Evolutionary conservation across 805 yeast genomes (phyloP).

Genomic region (Starmerella bombi): DNA sequence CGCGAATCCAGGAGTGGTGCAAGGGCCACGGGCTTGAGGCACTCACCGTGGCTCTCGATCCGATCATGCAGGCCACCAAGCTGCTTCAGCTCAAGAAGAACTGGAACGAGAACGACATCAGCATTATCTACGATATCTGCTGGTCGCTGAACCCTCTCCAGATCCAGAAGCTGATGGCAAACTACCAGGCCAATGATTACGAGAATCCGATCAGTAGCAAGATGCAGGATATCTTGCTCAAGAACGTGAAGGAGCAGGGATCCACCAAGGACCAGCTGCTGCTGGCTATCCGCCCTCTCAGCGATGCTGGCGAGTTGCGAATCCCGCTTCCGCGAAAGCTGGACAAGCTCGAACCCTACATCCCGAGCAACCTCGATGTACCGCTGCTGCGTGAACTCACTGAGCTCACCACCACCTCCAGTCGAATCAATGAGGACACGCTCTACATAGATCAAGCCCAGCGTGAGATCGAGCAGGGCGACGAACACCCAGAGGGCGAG

Average conservation of each 20-base stretch:
- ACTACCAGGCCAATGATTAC: slow-evolving; percentile 83
- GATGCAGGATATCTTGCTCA: slow-evolving; percentile 65
- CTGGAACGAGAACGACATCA: slow-evolving; percentile 70
- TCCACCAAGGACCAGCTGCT: slow-evolving; percentile 29
- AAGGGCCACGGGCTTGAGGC: slow-evolving; percentile 83
- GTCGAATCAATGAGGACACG: slow-evolving; percentile 4
- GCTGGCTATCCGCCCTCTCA: slow-evolving; percentile 30
- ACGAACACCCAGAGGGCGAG: not conserved
- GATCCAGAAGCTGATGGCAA: slow-evolving; percentile 79
- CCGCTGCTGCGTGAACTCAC: slow-evolving; percentile 81
- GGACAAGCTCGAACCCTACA: slow-evolving; percentile 58
- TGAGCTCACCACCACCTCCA: slow-evolving; percentile 40
- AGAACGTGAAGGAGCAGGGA: slow-evolving; percentile 32
- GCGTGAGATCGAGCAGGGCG: not conserved
- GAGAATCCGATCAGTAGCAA: slow-evolving; percentile 82
- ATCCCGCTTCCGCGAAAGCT: slow-evolving; percentile 42
- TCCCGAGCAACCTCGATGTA: slow-evolving; percentile 85
- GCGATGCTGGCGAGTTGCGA: slow-evolving; percentile 32
- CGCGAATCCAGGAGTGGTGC: slow-evolving; percentile 97
- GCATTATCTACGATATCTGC: slow-evolving; percentile 86
- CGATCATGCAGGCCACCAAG: slow-evolving; percentile 84
- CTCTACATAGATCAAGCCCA: not conserved
- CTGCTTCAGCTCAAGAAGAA: slow-evolving; percentile 82
- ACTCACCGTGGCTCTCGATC: slow-evolving; percentile 71
- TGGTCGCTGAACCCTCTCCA: slow-evolving; percentile 90